Percentiles rank a stretch among this genome's conserved stretches.
phyloP scores from a whole-genome alignment of 768 basidiomycete species.

The Russula compacta region DNA sequence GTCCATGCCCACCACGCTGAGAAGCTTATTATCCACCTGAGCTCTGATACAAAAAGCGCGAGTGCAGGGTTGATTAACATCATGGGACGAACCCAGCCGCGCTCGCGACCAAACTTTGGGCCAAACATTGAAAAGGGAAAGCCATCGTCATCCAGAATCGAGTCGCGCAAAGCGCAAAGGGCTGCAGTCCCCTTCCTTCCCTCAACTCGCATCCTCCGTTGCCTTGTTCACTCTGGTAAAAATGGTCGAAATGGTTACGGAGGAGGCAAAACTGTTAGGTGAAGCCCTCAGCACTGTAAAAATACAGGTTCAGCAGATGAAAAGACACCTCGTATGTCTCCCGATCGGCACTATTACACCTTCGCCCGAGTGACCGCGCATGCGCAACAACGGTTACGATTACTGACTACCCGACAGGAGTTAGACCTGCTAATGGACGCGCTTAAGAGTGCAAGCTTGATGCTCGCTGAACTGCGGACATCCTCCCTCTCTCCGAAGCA shows the following conservation, averaged over 20 bases:
- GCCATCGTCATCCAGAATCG: not conserved
- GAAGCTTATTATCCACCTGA: too few relatives aligned
- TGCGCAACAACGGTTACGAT: not conserved
- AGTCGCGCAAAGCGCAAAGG: too few relatives aligned
- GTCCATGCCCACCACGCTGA: too few relatives aligned
- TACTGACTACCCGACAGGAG: constrained; percentile 43
- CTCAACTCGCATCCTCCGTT: not conserved
- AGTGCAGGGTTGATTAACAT: too few relatives aligned
- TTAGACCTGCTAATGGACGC: constrained; percentile 98
- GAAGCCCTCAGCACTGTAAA: constrained; percentile 82
- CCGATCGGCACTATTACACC: not conserved
- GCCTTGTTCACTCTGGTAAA: not conserved
- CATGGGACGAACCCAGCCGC: too few relatives aligned
- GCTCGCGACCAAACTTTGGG: not conserved
- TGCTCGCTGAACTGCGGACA: constrained; percentile 94
- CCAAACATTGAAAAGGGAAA: not conserved
- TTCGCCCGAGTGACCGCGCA: not conserved
- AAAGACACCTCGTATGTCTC: constrained; percentile 67
- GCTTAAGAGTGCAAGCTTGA: constrained; percentile 91
- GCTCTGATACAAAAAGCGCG: too few relatives aligned
- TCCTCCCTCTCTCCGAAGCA: constrained; percentile 92
- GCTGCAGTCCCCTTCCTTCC: not conserved
- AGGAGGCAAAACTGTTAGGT: constrained; percentile 78
- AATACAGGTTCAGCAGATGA: constrained; percentile 92
- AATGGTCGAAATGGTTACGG: constrained; percentile 31